Percentiles rank a stretch among this genome's conserved stretches.
Conservation (phyloP, 2,329 filamentous ascomycete species). For the Fusarium gaditjirri region DNA sequence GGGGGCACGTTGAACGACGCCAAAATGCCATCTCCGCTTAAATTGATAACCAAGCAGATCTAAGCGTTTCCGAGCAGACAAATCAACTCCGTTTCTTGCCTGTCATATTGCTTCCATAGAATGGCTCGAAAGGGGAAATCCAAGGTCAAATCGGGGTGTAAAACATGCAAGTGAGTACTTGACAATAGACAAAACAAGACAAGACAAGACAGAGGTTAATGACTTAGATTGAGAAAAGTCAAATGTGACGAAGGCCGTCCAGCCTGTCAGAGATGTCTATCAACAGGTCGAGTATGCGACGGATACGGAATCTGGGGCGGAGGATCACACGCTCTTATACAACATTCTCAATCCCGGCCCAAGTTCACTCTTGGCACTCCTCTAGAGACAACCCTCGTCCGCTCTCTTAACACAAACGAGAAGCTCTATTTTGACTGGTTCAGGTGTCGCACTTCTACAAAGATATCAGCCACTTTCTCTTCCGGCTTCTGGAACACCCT, state of each 20-base stretch:
- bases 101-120: background rate
- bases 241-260: slow-evolving; percentile 34
- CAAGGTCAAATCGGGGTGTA: slow-evolving; percentile 36
- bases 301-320: slow-evolving; percentile 39
- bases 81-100: slow-evolving; percentile 4
- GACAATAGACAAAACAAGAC: background rate
- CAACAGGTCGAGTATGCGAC: slow-evolving; percentile 31
- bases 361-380: background rate
- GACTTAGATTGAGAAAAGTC: slow-evolving; percentile 29
- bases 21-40: background rate
- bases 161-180: slow-evolving; percentile 36
- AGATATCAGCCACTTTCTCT: slow-evolving; percentile 51
- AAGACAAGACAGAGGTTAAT: background rate
- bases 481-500: slow-evolving; percentile 53
- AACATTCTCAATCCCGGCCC: background rate
- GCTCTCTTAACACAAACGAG: slow-evolving; percentile 15
- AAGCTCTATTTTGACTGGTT: slow-evolving; percentile 45
- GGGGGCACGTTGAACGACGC: background rate
- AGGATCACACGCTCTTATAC: slow-evolving; percentile 14
- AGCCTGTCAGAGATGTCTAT: slow-evolving; percentile 31
- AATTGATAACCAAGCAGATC: slow-evolving; percentile 25
- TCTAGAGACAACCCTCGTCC: slow-evolving; percentile 2
- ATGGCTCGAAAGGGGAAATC: slow-evolving; percentile 25
- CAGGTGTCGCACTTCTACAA: slow-evolving; percentile 49
- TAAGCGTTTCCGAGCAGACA: slow-evolving; percentile 35